These are phyloP conservation scores for Dimargaris cristalligena DNA, from an alignment of 192 early-diverging fungal genomes.

Conservation along the genomic window DNA sequence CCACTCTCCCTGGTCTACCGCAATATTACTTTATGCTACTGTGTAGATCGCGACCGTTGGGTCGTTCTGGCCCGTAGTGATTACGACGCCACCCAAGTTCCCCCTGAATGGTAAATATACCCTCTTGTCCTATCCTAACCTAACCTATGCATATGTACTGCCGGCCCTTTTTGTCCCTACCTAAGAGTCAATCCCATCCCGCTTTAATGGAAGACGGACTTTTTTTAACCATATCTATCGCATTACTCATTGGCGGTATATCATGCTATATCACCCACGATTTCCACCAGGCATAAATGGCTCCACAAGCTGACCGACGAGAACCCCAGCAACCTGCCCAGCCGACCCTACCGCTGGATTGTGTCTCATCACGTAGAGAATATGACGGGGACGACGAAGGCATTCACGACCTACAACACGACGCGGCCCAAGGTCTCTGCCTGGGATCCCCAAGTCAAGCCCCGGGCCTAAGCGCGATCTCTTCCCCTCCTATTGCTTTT, in stretches of 20 bases:
- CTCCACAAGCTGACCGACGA: conserved; percentile 27
- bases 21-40: too few relatives aligned
- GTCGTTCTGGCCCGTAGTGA: conserved; percentile 37
- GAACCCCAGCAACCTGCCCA: conserved; percentile 16
- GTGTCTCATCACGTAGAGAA: conserved; percentile 27
- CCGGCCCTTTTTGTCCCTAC: too few relatives aligned
- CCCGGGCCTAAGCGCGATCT: conserved; percentile 22
- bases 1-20: conserved; percentile 1
- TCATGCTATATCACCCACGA: neutral
- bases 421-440: conserved; percentile 23
- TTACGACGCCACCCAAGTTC: conserved; percentile 46
- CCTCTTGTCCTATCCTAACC: too few relatives aligned
- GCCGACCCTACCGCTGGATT: conserved; percentile 24
- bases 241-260: neutral
- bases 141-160: too few relatives aligned
- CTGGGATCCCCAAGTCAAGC: conserved; percentile 19
- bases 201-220: too few relatives aligned
- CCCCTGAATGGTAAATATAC: conserved; percentile 49
- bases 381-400: conserved; percentile 25
- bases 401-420: conserved; percentile 28
- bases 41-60: conserved; percentile 59
- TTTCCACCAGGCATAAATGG: conserved; percentile 19
- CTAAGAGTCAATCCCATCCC: too few relatives aligned
- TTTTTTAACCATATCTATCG: too few relatives aligned
- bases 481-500: too few relatives aligned